Conservation (phyloP, 2,329 filamentous ascomycete genomes). For the Microdochium bolleyi region DNA sequence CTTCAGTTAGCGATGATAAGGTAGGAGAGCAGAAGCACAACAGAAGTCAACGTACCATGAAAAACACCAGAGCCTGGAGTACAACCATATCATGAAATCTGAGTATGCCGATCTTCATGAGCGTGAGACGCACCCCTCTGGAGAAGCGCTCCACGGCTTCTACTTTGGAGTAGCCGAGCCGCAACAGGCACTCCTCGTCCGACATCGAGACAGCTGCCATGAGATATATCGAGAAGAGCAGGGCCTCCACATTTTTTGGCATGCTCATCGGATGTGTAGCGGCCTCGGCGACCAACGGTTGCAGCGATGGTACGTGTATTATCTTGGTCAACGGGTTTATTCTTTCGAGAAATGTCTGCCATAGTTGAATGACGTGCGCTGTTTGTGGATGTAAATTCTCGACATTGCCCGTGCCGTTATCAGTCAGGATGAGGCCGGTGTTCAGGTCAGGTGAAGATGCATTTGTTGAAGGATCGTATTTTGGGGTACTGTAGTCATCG, state of each 20-base stretch:
- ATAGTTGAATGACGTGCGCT: slow-evolving; percentile 60
- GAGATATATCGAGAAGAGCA: slow-evolving; percentile 59
- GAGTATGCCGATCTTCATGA: slow-evolving; percentile 48
- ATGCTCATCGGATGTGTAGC: slow-evolving; percentile 46
- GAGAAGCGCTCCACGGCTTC: slow-evolving; percentile 44
- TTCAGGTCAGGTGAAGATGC: slow-evolving; percentile 42
- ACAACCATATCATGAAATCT: slow-evolving; percentile 49
- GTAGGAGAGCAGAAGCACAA: background rate
- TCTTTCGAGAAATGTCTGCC: slow-evolving; percentile 67
- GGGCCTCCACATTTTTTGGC: slow-evolving; percentile 49
- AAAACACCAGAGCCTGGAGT: slow-evolving; percentile 51
- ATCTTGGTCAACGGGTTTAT: slow-evolving; percentile 54
- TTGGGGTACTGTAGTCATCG: slow-evolving; percentile 30
- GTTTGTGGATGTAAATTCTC: slow-evolving; percentile 56
- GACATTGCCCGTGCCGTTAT: slow-evolving; percentile 26
- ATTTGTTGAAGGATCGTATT: slow-evolving; percentile 31
- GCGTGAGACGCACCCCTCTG: slow-evolving; percentile 38
- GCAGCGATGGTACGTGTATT: slow-evolving; percentile 63
- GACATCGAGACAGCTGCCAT: slow-evolving; percentile 49
- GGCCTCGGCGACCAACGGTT: slow-evolving; percentile 57
- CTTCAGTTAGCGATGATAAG: slow-evolving; percentile 5
- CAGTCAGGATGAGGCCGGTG: slow-evolving; percentile 39
- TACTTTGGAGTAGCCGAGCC: slow-evolving; percentile 40
- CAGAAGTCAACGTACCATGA: slow-evolving; percentile 33
- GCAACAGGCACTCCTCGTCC: slow-evolving; percentile 44